These are phyloP conservation scores for Fistulifera solaris DNA, from an alignment of 108 stramenopile species.

Conservation along the genomic window DNA sequence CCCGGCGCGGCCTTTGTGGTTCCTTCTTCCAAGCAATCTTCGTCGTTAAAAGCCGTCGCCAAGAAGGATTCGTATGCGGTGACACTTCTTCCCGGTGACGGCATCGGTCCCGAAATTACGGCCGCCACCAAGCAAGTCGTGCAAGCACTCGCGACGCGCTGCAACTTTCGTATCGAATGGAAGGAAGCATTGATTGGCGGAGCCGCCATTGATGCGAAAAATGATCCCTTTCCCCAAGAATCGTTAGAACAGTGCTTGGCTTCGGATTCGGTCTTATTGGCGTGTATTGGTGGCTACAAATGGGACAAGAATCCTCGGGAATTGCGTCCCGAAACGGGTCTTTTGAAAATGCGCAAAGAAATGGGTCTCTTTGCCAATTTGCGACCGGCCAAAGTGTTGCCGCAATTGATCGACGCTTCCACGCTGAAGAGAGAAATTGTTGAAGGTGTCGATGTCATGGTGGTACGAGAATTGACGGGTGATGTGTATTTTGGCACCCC, in stretches of 20 bases:
- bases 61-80: conserved; percentile 75
- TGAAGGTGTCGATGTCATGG: conserved; percentile 98
- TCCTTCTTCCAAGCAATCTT: background rate
- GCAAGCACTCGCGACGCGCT: conserved; percentile 44
- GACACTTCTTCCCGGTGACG: conserved; percentile 87
- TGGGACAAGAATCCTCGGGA: conserved; percentile 95
- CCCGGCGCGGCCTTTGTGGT: too few species aligned
- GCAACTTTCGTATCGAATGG: conserved; percentile 75
- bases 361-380: conserved; percentile 97
- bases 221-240: conserved; percentile 92
- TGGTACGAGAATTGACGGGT: conserved; percentile 95
- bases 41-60: conserved; percentile 50
- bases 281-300: conserved; percentile 97
- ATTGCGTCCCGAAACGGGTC: conserved; percentile 89
- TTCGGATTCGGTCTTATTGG: conserved; percentile 91
- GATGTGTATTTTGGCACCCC: conserved; percentile 99
- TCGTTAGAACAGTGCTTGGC: conserved; percentile 73
- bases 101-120: conserved; percentile 93
- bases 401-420: conserved; percentile 90
- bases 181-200: conserved; percentile 96
- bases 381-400: conserved; percentile 92
- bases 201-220: conserved; percentile 85
- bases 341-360: conserved; percentile 92
- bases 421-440: conserved; percentile 95
- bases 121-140: conserved; percentile 72